Conservation (phyloP, 495 filamentous ascomycete genomes). For the Aspergillus ostianus region DNA sequence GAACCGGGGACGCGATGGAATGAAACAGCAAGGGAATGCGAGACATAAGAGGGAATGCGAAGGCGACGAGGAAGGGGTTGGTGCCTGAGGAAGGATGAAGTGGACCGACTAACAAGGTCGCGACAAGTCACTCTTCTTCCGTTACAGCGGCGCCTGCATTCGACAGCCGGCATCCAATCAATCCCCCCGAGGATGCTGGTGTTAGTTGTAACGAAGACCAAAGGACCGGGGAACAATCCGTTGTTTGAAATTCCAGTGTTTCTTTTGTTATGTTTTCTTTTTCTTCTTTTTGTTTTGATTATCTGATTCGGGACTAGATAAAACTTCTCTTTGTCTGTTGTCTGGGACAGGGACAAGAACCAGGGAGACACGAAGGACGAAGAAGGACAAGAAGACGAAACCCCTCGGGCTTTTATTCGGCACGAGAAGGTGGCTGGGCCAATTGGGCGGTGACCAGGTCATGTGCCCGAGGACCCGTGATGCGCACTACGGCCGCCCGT, state of each 20-base stretch:
- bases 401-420: not conserved
- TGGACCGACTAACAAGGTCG: conserved; percentile 12
- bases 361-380: conserved; percentile 12
- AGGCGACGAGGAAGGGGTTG: conserved; percentile 16
- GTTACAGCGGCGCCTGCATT: conserved; percentile 21
- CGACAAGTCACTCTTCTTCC: conserved; percentile 20
- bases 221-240: conserved; percentile 1
- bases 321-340: not conserved
- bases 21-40: conserved; percentile 11
- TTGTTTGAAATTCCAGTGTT: not conserved
- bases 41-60: conserved; percentile 18
- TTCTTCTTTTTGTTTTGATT: not conserved
- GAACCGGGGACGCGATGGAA: conserved; percentile 7
- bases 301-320: not conserved
- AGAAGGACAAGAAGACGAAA: too few relatives aligned
- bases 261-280: too few relatives aligned
- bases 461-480: conserved; percentile 20
- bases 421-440: conserved; percentile 28
- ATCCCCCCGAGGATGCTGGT: not conserved
- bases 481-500: conserved; percentile 20
- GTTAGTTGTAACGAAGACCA: not conserved
- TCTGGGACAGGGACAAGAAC: conserved; percentile 1
- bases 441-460: conserved; percentile 22
- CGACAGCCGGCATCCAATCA: conserved; percentile 1
- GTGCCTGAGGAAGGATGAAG: conserved; percentile 23